Evolutionary conservation across 2,329 filamentous ascomycete species (phyloP), one percentile per base, ranked within the genome.

Genomic region (Macrophomina phaseolina): DNA sequence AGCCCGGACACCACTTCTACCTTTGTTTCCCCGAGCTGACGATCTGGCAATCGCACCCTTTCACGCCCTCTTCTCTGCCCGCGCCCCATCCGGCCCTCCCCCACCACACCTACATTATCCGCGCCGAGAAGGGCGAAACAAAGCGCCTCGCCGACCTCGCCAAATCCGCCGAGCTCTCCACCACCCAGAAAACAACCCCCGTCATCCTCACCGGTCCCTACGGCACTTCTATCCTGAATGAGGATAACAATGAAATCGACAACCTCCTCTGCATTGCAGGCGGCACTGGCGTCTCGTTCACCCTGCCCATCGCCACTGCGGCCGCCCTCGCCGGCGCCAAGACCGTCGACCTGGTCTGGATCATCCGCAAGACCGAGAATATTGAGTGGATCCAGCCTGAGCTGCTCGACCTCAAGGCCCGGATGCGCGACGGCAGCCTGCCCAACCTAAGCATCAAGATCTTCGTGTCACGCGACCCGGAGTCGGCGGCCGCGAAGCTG

Each of bases 41-140:
- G 71, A 84, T 92, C 71, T 91, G 89, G 88, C 89, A 92, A 76
- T 88, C 87, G 0, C 90, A 92, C 71, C 90, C 90, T 0, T 90
- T 92, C 73, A 91, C 89, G 0, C 87, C 88, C 0, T 79, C 88
- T 8, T 88, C 84, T 64, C 74, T 85, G 0, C 88, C 64, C 77
- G 81, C 0, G 4, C 86, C 85, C 4, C 66, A 67, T 12, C 66
- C 66, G 1, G 66, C 66, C 1, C 5, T 73, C 71, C 8, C 73
- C 73, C 63, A 75, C 18, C 76, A 78, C 65, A 74, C 72, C 1
- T 78, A 78, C 69, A 73, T 78, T 30, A 77, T 77, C 71, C 76
- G 76, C 51, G 73, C 75, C 12, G 74, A 73, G 51, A 73, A 72
- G 45, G 76, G 76, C 9, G 75, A 78, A 55, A 78, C 76, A 3